These are phyloP conservation scores for Orychophragmus violaceus DNA, from an alignment of 345 rosid species.

Conservation along the genomic window DNA sequence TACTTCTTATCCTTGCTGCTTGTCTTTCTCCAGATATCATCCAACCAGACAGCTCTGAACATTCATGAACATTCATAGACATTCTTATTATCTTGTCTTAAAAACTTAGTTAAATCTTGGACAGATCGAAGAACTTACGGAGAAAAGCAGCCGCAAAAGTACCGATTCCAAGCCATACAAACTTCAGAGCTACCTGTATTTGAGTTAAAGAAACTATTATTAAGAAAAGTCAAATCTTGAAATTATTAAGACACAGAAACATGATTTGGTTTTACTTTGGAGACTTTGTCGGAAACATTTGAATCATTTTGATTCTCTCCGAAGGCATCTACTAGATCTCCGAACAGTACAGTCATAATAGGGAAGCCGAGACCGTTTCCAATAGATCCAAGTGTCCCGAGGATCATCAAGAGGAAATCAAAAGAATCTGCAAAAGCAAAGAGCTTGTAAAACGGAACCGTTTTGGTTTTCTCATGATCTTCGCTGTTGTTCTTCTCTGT, in stretches of 20 bases:
- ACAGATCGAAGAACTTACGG: conserved; percentile 45
- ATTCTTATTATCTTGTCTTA: too few relatives aligned
- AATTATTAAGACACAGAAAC: neutral
- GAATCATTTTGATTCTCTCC: conserved; percentile 48
- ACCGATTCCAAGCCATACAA: conserved; percentile 72
- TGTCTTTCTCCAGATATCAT: conserved; percentile 90
- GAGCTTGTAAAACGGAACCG: conserved; percentile 69
- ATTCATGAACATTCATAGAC: conserved; percentile 5
- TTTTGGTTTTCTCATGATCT: conserved; percentile 43
- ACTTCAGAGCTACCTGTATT: conserved; percentile 58
- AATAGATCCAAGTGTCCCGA: conserved; percentile 63
- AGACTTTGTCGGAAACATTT: conserved; percentile 36
- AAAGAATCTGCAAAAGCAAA: conserved; percentile 67
- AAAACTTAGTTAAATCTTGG: neutral
- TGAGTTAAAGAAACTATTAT: neutral
- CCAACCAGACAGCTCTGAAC: conserved; percentile 79
- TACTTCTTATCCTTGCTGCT: conserved; percentile 59
- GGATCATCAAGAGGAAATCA: conserved; percentile 55
- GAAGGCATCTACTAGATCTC: conserved; percentile 55
- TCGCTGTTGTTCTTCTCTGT: conserved; percentile 27
- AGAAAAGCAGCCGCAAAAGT: conserved; percentile 57
- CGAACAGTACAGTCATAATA: conserved; percentile 70
- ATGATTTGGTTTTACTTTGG: conserved; percentile 44
- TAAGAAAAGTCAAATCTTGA: neutral
- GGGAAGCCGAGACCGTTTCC: conserved; percentile 72